Percentiles rank a stretch among this genome's conserved stretches.
phyloP scores from a whole-genome alignment of 805 yeast species.

The Cyberlindnera sargentensis region DNA sequence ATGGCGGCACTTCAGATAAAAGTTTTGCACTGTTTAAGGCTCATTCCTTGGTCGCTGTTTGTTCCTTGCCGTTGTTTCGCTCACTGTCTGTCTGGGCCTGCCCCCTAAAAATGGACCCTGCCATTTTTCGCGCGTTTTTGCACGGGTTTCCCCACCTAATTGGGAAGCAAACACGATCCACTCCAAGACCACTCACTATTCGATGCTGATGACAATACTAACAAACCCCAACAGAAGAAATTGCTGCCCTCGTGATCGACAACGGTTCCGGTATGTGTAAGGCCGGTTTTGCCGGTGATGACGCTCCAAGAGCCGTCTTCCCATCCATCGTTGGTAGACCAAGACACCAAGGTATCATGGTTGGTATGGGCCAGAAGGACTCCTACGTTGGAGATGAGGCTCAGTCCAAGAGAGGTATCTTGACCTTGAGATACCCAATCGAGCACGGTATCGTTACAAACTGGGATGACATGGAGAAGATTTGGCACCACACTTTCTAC shows the following conservation, averaged over 20 bases:
- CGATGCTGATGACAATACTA: conserved; percentile 3
- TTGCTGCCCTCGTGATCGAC: conserved; percentile 67
- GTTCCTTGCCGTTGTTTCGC: no score
- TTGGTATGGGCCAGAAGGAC: conserved; percentile 99
- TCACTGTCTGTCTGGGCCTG: no score
- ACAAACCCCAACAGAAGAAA: conserved; percentile 10
- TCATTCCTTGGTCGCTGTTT: no score
- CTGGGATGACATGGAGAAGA: conserved; percentile 99
- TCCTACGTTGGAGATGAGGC: conserved; percentile 99
- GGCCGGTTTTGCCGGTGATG: conserved; percentile 99
- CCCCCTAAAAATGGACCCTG: not conserved
- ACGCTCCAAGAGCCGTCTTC: conserved; percentile 99
- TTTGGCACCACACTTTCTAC: conserved; percentile 99
- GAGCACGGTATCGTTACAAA: conserved; percentile 99
- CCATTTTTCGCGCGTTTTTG: not conserved
- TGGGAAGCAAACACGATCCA: no score
- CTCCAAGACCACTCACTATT: not conserved
- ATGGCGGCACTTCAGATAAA: no score
- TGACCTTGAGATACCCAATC: conserved; percentile 96
- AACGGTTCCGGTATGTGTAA: conserved; percentile 99
- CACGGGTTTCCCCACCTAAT: no score
- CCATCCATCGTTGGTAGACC: conserved; percentile 99
- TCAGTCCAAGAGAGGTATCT: conserved; percentile 99
- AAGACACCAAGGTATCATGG: conserved; percentile 99
- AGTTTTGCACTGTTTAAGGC: no score